phyloP scores from a whole-genome alignment of 2,329 filamentous ascomycete genomes.

The Colletotrichum euphorbiae region DNA sequence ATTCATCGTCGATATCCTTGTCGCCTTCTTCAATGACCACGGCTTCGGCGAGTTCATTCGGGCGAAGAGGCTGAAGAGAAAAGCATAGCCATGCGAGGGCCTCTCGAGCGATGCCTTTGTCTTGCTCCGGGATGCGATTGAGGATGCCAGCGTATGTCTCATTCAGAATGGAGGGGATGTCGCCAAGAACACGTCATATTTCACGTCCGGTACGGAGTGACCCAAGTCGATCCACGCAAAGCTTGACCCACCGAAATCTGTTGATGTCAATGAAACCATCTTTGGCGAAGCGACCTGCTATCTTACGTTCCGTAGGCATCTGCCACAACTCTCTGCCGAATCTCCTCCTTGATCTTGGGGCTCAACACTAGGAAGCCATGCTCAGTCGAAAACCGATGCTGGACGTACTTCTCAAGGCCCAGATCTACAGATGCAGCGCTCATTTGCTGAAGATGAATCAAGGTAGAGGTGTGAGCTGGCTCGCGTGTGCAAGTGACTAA shows the following conservation, averaged over 20 bases:
- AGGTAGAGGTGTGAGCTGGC: conserved; percentile 12
- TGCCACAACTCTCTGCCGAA: conserved; percentile 40
- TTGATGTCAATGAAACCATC: background rate
- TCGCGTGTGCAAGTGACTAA: conserved; percentile 43
- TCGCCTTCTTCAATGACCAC: conserved; percentile 45
- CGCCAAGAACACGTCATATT: conserved; percentile 39
- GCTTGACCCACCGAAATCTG: conserved; percentile 47
- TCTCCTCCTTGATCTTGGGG: conserved; percentile 41
- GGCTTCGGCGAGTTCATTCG: conserved; percentile 45
- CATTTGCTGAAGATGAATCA: conserved; percentile 40
- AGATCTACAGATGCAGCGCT: conserved; percentile 37
- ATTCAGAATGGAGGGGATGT: conserved; percentile 43
- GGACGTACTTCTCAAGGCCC: conserved; percentile 44
- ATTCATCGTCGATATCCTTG: conserved; percentile 43
- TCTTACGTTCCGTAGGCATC: conserved; percentile 44
- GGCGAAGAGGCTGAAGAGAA: conserved; percentile 43
- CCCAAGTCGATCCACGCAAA: conserved; percentile 45
- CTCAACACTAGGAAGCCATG: conserved; percentile 40
- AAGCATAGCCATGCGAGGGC: conserved; percentile 46
- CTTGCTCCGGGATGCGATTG: conserved; percentile 42
- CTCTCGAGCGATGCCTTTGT: conserved; percentile 43
- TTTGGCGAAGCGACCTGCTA: background rate
- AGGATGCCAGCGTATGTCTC: conserved; percentile 44
- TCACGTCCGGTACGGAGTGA: conserved; percentile 43
- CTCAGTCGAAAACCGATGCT: conserved; percentile 40